Percentiles rank a stretch among this genome's conserved stretches.
Conservation (phyloP, 1,284 basidiomycete species). For the Papiliotrema laurentii region DNA sequence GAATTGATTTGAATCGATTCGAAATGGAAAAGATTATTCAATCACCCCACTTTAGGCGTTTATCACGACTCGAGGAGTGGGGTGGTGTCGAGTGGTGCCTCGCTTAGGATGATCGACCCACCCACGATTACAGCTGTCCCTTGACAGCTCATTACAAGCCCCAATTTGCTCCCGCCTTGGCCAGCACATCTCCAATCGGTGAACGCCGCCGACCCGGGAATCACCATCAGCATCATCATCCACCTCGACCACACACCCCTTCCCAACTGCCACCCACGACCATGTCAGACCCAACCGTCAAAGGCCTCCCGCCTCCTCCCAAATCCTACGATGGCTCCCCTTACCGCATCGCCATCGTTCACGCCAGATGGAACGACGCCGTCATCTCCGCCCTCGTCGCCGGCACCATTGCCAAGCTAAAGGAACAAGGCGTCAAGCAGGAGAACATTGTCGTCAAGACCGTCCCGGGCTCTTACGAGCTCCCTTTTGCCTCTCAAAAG, state of each 20-base stretch:
- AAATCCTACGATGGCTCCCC: constrained; percentile 68
- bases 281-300: constrained; percentile 56
- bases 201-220: too few species aligned
- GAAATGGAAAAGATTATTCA: too few species aligned
- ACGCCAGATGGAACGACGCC: constrained; percentile 85
- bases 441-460: constrained; percentile 85
- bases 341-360: constrained; percentile 81
- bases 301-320: constrained; percentile 65
- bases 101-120: too few species aligned
- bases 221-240: too few species aligned
- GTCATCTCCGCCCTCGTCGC: constrained; percentile 78
- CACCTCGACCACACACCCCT: not conserved
- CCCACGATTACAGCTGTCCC: too few species aligned
- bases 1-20: too few species aligned
- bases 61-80: too few species aligned
- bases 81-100: too few species aligned
- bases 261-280: constrained; percentile 1
- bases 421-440: constrained; percentile 78
- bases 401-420: constrained; percentile 71
- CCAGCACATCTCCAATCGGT: too few species aligned
- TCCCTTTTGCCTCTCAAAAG: constrained; percentile 79
- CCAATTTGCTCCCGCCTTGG: too few species aligned
- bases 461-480: constrained; percentile 89
- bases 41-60: too few species aligned
- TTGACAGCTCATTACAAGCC: too few species aligned